Evolutionary conservation across 768 basidiomycete genomes (phyloP).

Genomic region (Suillus discolor): DNA sequence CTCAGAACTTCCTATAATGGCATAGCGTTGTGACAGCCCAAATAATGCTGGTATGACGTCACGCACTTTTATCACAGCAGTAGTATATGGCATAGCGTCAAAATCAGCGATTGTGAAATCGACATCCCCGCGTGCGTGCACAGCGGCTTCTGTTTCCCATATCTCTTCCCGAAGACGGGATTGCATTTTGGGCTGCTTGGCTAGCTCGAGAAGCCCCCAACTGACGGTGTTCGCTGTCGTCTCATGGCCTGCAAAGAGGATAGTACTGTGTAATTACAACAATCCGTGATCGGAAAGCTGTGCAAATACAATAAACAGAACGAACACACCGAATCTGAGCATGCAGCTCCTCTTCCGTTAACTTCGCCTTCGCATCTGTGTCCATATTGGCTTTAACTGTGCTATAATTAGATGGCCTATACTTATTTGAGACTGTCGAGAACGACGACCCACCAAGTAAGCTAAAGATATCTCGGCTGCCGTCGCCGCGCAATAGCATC

Average conservation of each 20-base stretch:
- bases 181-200: conserved; percentile 60
- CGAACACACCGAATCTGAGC: conserved; percentile 23
- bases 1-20: conserved; percentile 46
- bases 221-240: conserved; percentile 59
- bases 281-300: conserved; percentile 3
- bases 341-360: conserved; percentile 18
- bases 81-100: conserved; percentile 51
- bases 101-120: conserved; percentile 46
- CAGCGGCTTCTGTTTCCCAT: conserved; percentile 13
- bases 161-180: conserved; percentile 63
- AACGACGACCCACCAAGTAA: conserved; percentile 38
- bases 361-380: conserved; percentile 24
- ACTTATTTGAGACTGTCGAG: background rate
- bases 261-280: conserved; percentile 34
- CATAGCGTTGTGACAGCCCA: background rate
- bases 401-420: background rate
- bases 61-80: conserved; percentile 47
- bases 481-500: conserved; percentile 9
- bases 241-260: conserved; percentile 57
- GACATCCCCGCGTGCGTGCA: conserved; percentile 40
- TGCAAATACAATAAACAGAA: background rate
- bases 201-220: conserved; percentile 68
- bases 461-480: conserved; percentile 21
- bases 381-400: conserved; percentile 34
- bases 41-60: background rate